Evolutionary conservation across 129 eudicot species (phyloP).

Genomic region (Artemisia argyi): DNA sequence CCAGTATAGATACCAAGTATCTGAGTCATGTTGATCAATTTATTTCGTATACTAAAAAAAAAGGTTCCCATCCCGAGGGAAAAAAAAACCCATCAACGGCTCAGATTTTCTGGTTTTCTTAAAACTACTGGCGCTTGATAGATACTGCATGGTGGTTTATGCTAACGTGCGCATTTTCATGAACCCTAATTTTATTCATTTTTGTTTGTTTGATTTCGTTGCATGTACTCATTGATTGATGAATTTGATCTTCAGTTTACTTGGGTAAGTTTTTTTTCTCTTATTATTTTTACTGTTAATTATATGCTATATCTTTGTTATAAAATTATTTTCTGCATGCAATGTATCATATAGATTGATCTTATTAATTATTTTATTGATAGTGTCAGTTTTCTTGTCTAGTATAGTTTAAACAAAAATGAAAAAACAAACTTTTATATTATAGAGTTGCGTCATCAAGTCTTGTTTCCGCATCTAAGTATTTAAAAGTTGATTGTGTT

Average conservation of each 20-base stretch:
- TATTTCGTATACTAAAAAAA: slow-evolving; percentile 3
- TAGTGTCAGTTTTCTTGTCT: slow-evolving; percentile 9
- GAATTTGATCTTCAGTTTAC: slow-evolving; percentile 63
- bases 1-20: slow-evolving; percentile 31
- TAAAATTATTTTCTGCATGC: slow-evolving; percentile 29
- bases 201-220: slow-evolving; percentile 26
- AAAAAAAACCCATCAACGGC: slow-evolving; percentile 28
- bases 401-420: neutral
- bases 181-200: slow-evolving; percentile 19
- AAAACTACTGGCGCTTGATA: slow-evolving; percentile 37
- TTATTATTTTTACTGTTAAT: neutral
- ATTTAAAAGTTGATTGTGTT: neutral
- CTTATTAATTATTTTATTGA: slow-evolving; percentile 7
- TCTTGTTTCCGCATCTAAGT: neutral
- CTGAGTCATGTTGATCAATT: slow-evolving; percentile 26
- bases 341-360: slow-evolving; percentile 19
- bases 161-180: slow-evolving; percentile 35
- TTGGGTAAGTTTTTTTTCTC: slow-evolving; percentile 59
- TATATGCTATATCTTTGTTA: neutral
- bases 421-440: neutral
- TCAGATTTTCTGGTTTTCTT: slow-evolving; percentile 35
- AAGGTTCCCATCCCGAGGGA: slow-evolving; percentile 28
- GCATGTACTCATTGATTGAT: slow-evolving; percentile 43
- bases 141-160: slow-evolving; percentile 25
- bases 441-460: slow-evolving; percentile 9